These are phyloP conservation scores for Cutaneotrichosporon cyanovorans DNA, from an alignment of 1,284 basidiomycete species.

Conservation along the genomic window DNA sequence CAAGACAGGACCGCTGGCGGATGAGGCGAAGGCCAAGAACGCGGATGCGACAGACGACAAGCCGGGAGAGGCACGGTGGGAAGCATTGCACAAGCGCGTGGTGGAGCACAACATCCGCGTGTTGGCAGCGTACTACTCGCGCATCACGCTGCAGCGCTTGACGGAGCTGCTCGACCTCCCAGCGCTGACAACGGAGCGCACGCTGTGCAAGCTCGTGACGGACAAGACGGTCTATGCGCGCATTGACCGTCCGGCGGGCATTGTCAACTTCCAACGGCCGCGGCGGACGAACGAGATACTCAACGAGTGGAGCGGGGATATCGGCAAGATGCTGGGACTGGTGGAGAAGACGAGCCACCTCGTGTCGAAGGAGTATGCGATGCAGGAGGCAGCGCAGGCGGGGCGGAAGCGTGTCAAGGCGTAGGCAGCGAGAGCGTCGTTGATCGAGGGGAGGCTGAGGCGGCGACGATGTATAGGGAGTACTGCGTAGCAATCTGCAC, in stretches of 20 bases:
- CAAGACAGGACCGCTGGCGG: conserved; percentile 29
- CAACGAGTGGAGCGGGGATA: conserved; percentile 95
- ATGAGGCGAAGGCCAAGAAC: conserved; percentile 19
- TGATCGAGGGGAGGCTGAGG: no score
- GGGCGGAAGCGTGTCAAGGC: conserved; percentile 33
- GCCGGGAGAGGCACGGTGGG: conserved; percentile 71
- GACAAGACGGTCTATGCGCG: conserved; percentile 88
- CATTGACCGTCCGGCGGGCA: conserved; percentile 82
- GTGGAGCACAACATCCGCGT: conserved; percentile 98
- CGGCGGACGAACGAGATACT: conserved; percentile 74
- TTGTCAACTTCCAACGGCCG: conserved; percentile 77
- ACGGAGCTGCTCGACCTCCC: conserved; percentile 82
- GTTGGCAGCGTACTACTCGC: conserved; percentile 87
- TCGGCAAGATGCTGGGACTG: conserved; percentile 64
- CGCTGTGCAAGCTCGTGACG: conserved; percentile 79
- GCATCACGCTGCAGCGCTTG: conserved; percentile 76
- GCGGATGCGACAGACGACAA: conserved; percentile 19
- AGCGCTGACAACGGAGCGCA: conserved; percentile 72
- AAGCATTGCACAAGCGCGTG: conserved; percentile 89
- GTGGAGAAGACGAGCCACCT: conserved; percentile 52
- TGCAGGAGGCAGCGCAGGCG: conserved; percentile 40
- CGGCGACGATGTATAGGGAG: no score
- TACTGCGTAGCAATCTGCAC: no score
- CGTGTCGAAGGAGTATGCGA: conserved; percentile 48
- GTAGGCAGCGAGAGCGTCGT: conserved; percentile 2